Evolutionary conservation across 2,329 filamentous ascomycete genomes (phyloP).

Genomic region (Epichloe typhina): DNA sequence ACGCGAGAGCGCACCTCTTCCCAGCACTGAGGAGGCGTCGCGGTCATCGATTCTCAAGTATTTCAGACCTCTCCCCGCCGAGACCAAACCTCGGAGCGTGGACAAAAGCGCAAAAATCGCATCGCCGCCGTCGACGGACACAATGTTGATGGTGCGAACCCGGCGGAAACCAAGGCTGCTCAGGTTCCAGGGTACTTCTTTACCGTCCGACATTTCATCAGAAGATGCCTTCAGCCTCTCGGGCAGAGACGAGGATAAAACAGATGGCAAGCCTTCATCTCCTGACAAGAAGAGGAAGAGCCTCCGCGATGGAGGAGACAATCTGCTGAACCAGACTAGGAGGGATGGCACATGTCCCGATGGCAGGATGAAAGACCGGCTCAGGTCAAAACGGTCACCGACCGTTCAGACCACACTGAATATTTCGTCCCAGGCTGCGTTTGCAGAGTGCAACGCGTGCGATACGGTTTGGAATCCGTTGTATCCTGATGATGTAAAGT

Average conservation of each 20-base stretch:
- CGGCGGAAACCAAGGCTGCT: slow-evolving; percentile 17
- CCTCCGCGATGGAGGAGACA: neutral
- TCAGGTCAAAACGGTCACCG: slow-evolving; percentile 4
- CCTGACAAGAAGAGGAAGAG: neutral
- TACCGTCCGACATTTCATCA: slow-evolving; percentile 5
- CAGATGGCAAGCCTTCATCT: neutral
- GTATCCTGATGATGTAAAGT: slow-evolving; percentile 30
- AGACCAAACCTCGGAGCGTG: slow-evolving; percentile 1
- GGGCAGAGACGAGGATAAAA: neutral
- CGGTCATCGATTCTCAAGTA: slow-evolving; percentile 27
- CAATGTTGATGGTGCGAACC: slow-evolving; percentile 1
- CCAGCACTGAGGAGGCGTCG: neutral
- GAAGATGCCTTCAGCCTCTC: slow-evolving; percentile 2
- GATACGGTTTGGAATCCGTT: slow-evolving; percentile 31
- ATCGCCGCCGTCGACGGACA: slow-evolving; percentile 7
- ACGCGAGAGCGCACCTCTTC: neutral
- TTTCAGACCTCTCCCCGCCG: slow-evolving; percentile 22
- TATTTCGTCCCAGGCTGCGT: slow-evolving; percentile 26
- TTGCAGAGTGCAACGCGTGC: slow-evolving; percentile 30
- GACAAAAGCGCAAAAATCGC: slow-evolving; percentile 7
- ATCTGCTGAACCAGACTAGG: neutral
- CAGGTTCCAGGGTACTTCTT: slow-evolving; percentile 14
- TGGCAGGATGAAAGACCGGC: slow-evolving; percentile 1
- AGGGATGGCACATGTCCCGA: neutral
- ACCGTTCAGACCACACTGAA: slow-evolving; percentile 31